Base-by-base conservation (phyloP, 257 asterid genomes). In the Osmanthus fragrans region DNA sequence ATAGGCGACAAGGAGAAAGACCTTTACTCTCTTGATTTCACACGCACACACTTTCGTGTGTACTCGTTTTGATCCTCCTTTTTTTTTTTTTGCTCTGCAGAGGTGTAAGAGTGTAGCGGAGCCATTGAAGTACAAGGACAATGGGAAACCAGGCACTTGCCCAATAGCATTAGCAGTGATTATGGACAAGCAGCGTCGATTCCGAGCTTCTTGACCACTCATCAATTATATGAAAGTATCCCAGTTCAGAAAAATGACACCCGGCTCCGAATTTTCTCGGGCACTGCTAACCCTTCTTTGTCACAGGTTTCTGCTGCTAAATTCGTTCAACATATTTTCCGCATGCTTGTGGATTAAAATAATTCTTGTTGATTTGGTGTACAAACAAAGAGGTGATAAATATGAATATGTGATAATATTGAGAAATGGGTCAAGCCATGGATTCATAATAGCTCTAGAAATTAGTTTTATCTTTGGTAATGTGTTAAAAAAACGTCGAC, bases 261-360 rank as follows among this genome's bases (percentile, higher is more conserved):
- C 12, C 90, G 96, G 66, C 93, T 94, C 66, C 86, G 91, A 51
- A 90, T 94, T 74, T 94, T 94, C 88, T 91, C 99, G 21, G 97
- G 97, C 72, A 90, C 97, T 9, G 97, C 99, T 42, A 94, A 94
- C 85, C 93, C 94, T 77, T 76, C 91, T 23, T 90, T 94, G 27
- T 85, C 99, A 58, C 94, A 92, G 90, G 97, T 92, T 29, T 68
- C 70, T 42, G 18, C 66, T 42, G 15, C 69, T 49, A 76, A 12
- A 18, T 12, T 60, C 49, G 21, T 54, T 29, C 32, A 36, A 6
- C 18, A 36, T 29, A 34, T 70, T 21, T 40, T 10, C 42, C 42
- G 12, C 51, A 42, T 42, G 51, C 51, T 7, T 3, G 3, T n/a
- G 66, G 66, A 19, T 56, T 21, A 25, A 60, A 33, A 37, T 63